phyloP scores from a whole-genome alignment of 208 protist species.

The Wallacemonas sp. region DNA sequence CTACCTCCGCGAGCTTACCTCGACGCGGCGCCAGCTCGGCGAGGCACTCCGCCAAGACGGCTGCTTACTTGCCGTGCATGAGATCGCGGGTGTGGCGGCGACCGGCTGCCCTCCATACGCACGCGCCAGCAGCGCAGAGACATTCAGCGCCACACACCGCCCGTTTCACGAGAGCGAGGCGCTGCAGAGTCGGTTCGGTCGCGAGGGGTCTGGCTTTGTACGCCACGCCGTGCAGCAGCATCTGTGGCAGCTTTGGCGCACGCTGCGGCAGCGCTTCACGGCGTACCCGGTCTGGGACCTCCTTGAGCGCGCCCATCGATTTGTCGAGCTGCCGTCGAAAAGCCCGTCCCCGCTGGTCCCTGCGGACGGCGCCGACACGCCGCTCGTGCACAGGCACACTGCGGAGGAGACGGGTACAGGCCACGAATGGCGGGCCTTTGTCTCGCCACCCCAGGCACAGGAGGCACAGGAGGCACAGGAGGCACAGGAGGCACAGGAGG shows the following conservation, averaged over 20 bases:
- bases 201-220: slow-evolving; percentile 17
- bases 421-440: not conserved
- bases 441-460: not conserved
- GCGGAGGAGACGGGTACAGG: no score
- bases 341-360: slow-evolving; percentile 37
- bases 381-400: no score
- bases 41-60: slow-evolving; percentile 2
- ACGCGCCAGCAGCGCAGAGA: no score
- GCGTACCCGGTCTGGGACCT: slow-evolving; percentile 34
- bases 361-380: not conserved
- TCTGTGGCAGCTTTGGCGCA: slow-evolving; percentile 33
- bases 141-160: no score
- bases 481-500: not conserved
- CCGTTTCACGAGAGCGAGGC: not conserved
- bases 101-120: no score
- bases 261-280: slow-evolving; percentile 44
- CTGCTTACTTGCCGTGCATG: not conserved
- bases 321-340: slow-evolving; percentile 20
- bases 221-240: slow-evolving; percentile 36
- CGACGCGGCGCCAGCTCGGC: not conserved
- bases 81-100: no score
- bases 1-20: not conserved
- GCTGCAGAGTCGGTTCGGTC: not conserved
- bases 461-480: not conserved
- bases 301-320: slow-evolving; percentile 29